Evolutionary conservation across 148 eudicot genomes (phyloP).

Genomic region (Camellia lanceoleosa): DNA sequence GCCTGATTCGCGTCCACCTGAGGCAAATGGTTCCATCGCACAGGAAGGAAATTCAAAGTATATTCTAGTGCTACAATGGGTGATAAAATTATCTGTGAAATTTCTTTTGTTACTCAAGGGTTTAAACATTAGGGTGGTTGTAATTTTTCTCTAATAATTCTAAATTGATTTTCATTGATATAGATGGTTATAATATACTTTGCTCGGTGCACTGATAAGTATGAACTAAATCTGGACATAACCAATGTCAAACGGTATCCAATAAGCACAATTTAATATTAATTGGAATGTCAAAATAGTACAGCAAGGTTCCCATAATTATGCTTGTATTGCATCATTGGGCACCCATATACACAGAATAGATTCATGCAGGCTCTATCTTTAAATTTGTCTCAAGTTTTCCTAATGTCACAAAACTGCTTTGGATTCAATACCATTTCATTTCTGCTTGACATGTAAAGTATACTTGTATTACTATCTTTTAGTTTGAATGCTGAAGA

Average conservation of each 20-base stretch:
- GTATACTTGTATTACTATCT: not conserved
- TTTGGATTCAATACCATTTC: not conserved
- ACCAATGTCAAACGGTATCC: not conserved
- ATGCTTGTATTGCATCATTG: not conserved
- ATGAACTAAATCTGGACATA: slow-evolving; percentile 8
- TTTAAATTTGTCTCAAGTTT: not conserved
- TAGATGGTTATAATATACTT: not conserved
- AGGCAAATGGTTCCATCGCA: slow-evolving; percentile 44
- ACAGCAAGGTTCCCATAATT: not conserved
- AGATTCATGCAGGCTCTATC: slow-evolving; percentile 9
- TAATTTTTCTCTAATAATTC: not conserved
- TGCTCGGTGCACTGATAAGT: not conserved
- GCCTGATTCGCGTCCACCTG: slow-evolving; percentile 53
- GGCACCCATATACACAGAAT: not conserved
- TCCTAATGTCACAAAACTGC: not conserved
- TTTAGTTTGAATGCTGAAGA: not conserved
- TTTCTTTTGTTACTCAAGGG: not conserved
- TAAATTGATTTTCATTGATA: not conserved
- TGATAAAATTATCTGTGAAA: not conserved
- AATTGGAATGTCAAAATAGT: not conserved
- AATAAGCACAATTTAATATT: not conserved
- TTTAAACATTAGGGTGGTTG: not conserved
- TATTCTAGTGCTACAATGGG: slow-evolving; percentile 19
- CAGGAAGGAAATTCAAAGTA: slow-evolving; percentile 78
- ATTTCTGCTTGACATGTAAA: not conserved